Evolutionary conservation across 805 yeast species (phyloP).

Genomic region (Saccharomyces eubayanus): DNA sequence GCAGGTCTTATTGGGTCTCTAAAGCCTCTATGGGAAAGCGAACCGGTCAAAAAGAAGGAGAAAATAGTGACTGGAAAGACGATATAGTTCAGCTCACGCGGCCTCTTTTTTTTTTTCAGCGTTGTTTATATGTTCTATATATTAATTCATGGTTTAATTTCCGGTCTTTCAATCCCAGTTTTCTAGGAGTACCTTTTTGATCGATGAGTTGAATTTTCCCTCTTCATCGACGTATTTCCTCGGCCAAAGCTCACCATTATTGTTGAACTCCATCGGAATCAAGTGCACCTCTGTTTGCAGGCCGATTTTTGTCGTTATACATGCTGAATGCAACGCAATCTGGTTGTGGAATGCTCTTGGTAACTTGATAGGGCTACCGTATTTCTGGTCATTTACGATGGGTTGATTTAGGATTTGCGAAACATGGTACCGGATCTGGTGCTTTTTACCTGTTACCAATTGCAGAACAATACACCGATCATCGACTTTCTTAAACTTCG

Average conservation of each 20-base stretch:
- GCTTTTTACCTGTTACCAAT: conserved; percentile 34
- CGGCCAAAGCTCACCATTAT: conserved; percentile 4
- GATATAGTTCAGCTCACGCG: neutral
- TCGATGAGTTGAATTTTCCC: conserved; percentile 4
- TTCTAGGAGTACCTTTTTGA: neutral
- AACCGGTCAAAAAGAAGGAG: conserved; percentile 15
- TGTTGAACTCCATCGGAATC: conserved; percentile 17
- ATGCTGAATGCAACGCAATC: conserved; percentile 35
- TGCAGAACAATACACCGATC: conserved; percentile 25
- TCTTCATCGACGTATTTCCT: conserved; percentile 2
- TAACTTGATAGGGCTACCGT: conserved; percentile 14
- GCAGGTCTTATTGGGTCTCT: conserved; percentile 69
- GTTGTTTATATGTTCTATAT: neutral
- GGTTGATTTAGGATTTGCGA: conserved; percentile 19
- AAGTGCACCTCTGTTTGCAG: conserved; percentile 17
- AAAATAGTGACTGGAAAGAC: conserved; percentile 1
- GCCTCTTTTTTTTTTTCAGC: neutral
- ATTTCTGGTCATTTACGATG: conserved; percentile 26
- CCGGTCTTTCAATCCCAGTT: conserved; percentile 1
- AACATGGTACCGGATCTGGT: conserved; percentile 34
- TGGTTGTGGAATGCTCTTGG: conserved; percentile 10
- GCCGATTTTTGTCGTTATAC: conserved; percentile 30
- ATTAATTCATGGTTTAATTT: neutral
- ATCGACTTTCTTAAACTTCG: conserved; percentile 14
- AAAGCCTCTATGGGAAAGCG: conserved; percentile 47